Evolutionary conservation across 140 eudicot genomes (phyloP).

Genomic region (Stevia rebaudiana): DNA sequence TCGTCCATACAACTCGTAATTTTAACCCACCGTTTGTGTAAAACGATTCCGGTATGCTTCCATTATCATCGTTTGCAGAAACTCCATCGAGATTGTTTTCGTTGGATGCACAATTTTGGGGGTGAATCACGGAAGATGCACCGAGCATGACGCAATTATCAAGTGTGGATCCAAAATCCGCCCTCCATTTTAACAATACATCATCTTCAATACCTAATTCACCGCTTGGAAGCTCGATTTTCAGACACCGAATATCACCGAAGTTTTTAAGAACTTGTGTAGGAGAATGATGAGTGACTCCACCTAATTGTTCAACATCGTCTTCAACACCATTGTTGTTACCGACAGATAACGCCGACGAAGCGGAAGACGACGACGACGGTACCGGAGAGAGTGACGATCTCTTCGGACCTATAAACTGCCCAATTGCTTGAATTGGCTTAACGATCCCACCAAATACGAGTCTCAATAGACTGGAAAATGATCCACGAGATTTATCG

Average conservation of each 20-base stretch:
- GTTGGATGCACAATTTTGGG: background rate
- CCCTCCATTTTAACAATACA: slow-evolving; percentile 68
- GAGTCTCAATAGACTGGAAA: slow-evolving; percentile 38
- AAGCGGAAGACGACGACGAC: slow-evolving; percentile 6
- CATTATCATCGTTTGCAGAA: slow-evolving; percentile 41
- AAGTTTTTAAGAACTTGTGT: slow-evolving; percentile 64
- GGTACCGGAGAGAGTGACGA: too few relatives aligned
- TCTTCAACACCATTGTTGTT: slow-evolving; percentile 27
- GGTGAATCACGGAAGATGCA: slow-evolving; percentile 50
- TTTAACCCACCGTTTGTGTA: slow-evolving; percentile 76
- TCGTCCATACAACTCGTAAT: slow-evolving; percentile 79
- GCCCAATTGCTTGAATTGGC: slow-evolving; percentile 59
- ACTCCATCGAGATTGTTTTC: background rate
- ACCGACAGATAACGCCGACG: slow-evolving; percentile 24
- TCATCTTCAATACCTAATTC: slow-evolving; percentile 65
- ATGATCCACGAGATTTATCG: slow-evolving; percentile 42
- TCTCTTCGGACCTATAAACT: slow-evolving; percentile 47
- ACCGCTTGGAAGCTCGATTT: slow-evolving; percentile 68
- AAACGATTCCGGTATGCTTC: slow-evolving; percentile 66
- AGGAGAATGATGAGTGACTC: slow-evolving; percentile 69
- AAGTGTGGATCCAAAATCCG: slow-evolving; percentile 75
- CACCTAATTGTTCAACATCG: slow-evolving; percentile 31
- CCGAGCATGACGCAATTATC: slow-evolving; percentile 75
- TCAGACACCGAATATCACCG: slow-evolving; percentile 40
- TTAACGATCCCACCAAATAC: slow-evolving; percentile 48